Evolutionary conservation across 306 rosid species (phyloP), one percentile per base, ranked within the genome.

Genomic region (Hylodesmum podocarpum): DNA sequence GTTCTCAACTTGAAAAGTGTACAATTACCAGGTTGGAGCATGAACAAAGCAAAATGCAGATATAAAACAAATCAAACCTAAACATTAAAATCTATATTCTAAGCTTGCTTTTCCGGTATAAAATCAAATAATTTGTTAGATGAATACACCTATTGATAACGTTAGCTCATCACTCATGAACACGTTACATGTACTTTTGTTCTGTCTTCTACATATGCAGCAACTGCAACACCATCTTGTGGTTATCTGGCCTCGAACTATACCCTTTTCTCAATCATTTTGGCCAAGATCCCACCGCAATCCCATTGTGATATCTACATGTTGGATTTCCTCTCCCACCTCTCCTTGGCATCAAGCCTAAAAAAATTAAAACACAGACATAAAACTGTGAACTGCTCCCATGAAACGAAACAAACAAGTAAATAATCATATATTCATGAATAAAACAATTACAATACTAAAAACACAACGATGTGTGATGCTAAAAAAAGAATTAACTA

Each of bases 241-340:
- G 22, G 15, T 68, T 8, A 58, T 54, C 21, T 2, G 61, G 19
- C n/a, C 64, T 49, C 24, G 63, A 62, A 47, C 16, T 33, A 70
- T 15, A 66, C 61, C 27, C 47, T 41, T 57, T 75, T 21, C 28
- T 34, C 5, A n/a, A 19, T 76, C 41, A 62, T 25, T 62, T 72
- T 41, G 41, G 58, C 46, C 31, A 62, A 57, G 70, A 50, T 4
- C 18, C 70, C 65, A 54, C 29, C 37, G 40, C 73, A 46, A 49
- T 70, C 36, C 34, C 72, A 54, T 5, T 41, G 41, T 67, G 61
- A 84, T 39, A 57, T 84, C 82, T 89, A 87, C 94, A 91, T 89
- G 91, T 91, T 91, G 59, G 97, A 88, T 82, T 91, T 91, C 82
- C 97, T 88, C 84, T 89, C 93, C 95, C 97, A 91, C 79, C 97